Base-by-base conservation (phyloP, 192 early-diverging fungal species). In the Backusella liffmaniae region DNA sequence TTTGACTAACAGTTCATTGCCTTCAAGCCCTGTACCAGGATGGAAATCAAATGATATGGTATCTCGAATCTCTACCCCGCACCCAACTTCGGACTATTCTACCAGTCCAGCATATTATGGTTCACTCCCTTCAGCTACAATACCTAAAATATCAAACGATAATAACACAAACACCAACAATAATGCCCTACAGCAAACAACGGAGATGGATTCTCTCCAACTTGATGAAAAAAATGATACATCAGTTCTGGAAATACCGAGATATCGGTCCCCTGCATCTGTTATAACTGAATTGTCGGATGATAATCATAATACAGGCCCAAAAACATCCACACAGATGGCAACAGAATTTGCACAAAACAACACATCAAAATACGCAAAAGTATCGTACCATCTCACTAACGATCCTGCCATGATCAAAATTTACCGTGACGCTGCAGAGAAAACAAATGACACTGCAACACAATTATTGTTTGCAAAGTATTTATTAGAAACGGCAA, bases 381-480 rank as follows among this genome's bases (percentile, higher is more conserved):
- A 73, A 41, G 71, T 65, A 16, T 78, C 77, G 0, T 78, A 78
- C 10, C 62, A 41, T 39, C 49, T 78, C 9, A 78, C 77, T 3
- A 78, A 78, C 26, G 21, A 73, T 15, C 71, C 77, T 15, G 59
- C 77, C 16, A 53, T 71, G 16, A 76, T 93, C 44, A 85, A 86
- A 70, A 88, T 87, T 76, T 95, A 94, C 75, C 91, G 92, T 2
- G 90, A 93, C 44, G 87, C 88, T 37, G 94, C 92, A 13, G 89
- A 88, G 78, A 94, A 92, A 80, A 91, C 92, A 32, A 89, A 92
- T 76, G 92, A 95, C 79, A 80, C 89, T 30, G 79, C 82, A 18
- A 89, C 91, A 67, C 93, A 95, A 84, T 41, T 92, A 51, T 85
- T 88, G 36, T 95, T 89, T 81, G 93, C 93, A 72, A 91, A 93